A percentile compares a stretch with the other conserved stretches of the same genome.
Evolutionary conservation across 352 stramenopile species (phyloP).

Genomic region (Phytophthora hybrid): DNA sequence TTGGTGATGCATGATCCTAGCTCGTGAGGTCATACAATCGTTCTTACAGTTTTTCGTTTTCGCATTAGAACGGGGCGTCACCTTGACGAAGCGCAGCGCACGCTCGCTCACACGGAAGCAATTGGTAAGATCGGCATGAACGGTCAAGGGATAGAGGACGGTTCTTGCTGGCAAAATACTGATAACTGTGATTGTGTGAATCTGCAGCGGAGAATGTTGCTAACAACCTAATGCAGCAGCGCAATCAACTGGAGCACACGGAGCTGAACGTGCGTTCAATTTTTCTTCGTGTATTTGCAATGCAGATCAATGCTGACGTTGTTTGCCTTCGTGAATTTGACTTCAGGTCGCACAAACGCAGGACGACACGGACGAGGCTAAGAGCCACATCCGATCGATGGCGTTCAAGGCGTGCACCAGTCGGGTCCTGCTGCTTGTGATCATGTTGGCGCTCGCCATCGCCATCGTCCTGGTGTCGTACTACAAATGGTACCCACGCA

Average conservation of each 20-base stretch:
- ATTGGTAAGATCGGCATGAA: slow-evolving; percentile 50
- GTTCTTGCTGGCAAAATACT: background rate
- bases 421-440: slow-evolving; percentile 62
- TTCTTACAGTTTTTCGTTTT: slow-evolving; percentile 3
- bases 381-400: slow-evolving; percentile 60
- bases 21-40: background rate
- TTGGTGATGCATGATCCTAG: slow-evolving; percentile 7
- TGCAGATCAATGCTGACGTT: background rate
- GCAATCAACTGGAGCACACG: slow-evolving; percentile 72
- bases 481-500: slow-evolving; percentile 81
- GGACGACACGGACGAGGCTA: slow-evolving; percentile 70
- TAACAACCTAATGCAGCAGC: slow-evolving; percentile 76
- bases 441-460: slow-evolving; percentile 65
- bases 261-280: slow-evolving; percentile 57
- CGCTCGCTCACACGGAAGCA: slow-evolving; percentile 73
- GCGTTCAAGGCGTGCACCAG: slow-evolving; percentile 70
- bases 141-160: no score
- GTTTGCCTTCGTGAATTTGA: background rate
- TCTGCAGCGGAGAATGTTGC: slow-evolving; percentile 65
- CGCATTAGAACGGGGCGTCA: slow-evolving; percentile 67
- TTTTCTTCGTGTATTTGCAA: background rate
- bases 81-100: slow-evolving; percentile 75
- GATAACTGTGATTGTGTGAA: background rate
- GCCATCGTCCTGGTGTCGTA: slow-evolving; percentile 76
- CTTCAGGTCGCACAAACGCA: slow-evolving; percentile 67